A percentile compares a stretch with the other conserved stretches of the same genome.
Evolutionary conservation across 1,139 yeast species (phyloP).

Genomic region (Lodderomyces margitis): DNA sequence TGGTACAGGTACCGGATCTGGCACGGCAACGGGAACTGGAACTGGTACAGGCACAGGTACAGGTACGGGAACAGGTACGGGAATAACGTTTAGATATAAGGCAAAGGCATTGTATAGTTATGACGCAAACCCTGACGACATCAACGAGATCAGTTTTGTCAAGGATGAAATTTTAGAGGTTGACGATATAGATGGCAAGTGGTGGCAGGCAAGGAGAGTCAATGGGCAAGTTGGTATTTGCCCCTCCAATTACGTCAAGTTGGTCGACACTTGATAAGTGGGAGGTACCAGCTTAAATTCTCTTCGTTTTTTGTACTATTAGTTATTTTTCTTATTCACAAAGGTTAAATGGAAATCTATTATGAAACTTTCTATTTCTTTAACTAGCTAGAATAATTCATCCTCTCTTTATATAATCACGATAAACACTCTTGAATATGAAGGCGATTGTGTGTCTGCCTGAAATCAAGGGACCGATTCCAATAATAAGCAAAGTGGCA

Average conservation of each 20-base stretch:
- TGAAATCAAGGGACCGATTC: conserved; percentile 37
- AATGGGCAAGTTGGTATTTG: conserved; percentile 95
- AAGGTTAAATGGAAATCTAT: not conserved
- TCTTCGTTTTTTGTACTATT: not conserved
- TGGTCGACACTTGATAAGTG: conserved; percentile 40
- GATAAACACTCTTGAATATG: conserved; percentile 23
- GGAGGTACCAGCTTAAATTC: too few species aligned
- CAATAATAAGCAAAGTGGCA: conserved; percentile 29
- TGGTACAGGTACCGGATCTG: not conserved
- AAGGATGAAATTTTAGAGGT: conserved; percentile 91
- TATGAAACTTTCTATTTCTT: not conserved
- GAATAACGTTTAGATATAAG: conserved; percentile 68
- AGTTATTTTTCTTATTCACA: not conserved
- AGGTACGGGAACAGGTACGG: conserved; percentile 20
- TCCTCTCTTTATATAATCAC: conserved; percentile 16
- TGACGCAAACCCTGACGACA: conserved; percentile 92
- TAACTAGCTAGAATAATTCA: not conserved
- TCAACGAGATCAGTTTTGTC: conserved; percentile 84
- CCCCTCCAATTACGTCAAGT: conserved; percentile 89
- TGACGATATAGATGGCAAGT: conserved; percentile 90
- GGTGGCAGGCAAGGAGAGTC: conserved; percentile 96
- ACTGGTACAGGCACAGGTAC: conserved; percentile 15
- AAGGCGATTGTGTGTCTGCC: conserved; percentile 29
- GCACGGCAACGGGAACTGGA: not conserved
- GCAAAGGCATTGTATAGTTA: conserved; percentile 87